Evolutionary conservation across 805 yeast genomes (phyloP), one percentile per base, ranked within the genome.

Genomic region (Ogataea salicorniae): DNA sequence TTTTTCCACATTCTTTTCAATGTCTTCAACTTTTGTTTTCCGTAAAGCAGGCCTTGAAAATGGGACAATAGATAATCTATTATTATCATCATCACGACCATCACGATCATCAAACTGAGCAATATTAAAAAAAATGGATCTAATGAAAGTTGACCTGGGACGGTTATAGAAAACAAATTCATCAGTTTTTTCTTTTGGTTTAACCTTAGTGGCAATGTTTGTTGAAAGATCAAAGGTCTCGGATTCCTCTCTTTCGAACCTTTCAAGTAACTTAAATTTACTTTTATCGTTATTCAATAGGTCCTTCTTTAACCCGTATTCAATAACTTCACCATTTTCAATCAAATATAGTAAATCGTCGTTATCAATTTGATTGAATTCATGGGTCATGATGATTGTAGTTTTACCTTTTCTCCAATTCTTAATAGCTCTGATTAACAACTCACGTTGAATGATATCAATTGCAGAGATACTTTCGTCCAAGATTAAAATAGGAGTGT

Each of bases 381-480:
- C 89, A 64, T 94, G 99, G 0, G 97, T 86, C 44, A 92, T 73
- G 3, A 89, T 67, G 15, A 94, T 75, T 0, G 97, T 91, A 0
- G 97, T 86, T 53, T 77, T 83, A 2, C 78, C 81, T 7, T 51
- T 48, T 55, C 98, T 74, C 83, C 86, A 81, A 4, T 53, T 46
- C 46, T 78, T 75, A 13, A 94, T 71, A 0, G 73, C 72, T 2
- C 67, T 60, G 58, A 84, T 63, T 5, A 89, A 62, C 3, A 59
- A 46, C 0, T 66, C 65, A 50, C 82, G 73, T 39, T 75, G 74
- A 0, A 55, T 57, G 2, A 67, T 61, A 61, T 94, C 97, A 47
- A 94, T 66, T 0, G 97, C 97, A 42, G 94, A 83, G 2, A 87
- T 69, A 4, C 94, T 78, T 62, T 94, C 99, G 67, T 94, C 99